Base-by-base conservation (phyloP, 116 monocot species). In the Dioscorea cayenensis region DNA sequence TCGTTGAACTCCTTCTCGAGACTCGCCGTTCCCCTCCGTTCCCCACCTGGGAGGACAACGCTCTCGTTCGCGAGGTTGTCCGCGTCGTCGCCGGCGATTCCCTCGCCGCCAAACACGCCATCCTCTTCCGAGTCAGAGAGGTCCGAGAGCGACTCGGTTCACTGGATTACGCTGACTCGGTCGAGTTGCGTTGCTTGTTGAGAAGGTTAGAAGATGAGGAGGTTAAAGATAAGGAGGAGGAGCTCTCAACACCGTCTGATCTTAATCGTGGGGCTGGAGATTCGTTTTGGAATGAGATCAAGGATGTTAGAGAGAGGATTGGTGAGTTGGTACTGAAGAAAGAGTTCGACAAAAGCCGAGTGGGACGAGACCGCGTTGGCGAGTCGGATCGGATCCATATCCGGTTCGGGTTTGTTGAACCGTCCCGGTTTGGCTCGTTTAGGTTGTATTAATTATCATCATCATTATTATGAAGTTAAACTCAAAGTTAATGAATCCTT, bases 171-270 rank as follows among this genome's bases (percentile, higher is more conserved):
- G 38, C 67, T 2, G 67, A 67, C 67, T 43, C 16, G 13, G 43
- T 67, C 67, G 67, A 67, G 67, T 21, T 67, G 4, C 38, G 43
- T n/a, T 67, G 67, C 38, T 38, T 67, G 67, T 22, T 67, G 7
- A 3, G 38, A 1, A 14, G 67, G 4, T 21, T 67, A 11, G 43
- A 67, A 7, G 43, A 67, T 10, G 4, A 22, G 4, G 4, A 22
- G 4, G 5, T 6, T 2, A n/a, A 2, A 19, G 38, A 43, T 9
- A 43, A 67, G 48, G 14, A 2, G 48, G 14, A 2, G 0, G 20
- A 67, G 2, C 38, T 17, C 0, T 2, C 16, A n/a, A n/a, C n/a
- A 9, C 38, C 16, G 4, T 20, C 4, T 12, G 8, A 67, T 5
- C 8, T 14, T n/a, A 19, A 10, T 12, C 35, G 43, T 37, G 20